These are phyloP conservation scores for Hansenula anomala DNA, from an alignment of 1,139 yeast species.

Conservation along the genomic window DNA sequence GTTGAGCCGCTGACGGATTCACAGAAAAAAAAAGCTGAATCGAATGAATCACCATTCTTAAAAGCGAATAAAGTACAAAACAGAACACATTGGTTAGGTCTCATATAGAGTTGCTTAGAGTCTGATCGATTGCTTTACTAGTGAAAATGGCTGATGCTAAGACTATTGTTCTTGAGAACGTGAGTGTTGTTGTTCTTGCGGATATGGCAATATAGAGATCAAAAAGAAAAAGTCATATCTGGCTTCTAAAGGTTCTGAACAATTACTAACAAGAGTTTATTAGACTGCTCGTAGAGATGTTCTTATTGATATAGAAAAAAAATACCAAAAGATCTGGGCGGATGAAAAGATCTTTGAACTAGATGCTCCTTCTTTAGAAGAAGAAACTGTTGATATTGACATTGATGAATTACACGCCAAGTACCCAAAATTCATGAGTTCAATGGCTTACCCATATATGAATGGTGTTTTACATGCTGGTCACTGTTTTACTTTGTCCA, in stretches of 20 bases:
- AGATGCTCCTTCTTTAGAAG: conserved; percentile 77
- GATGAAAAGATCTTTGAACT: conserved; percentile 82
- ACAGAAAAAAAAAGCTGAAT: not conserved
- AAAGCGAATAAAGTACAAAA: too few species aligned
- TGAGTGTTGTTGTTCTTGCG: conserved; percentile 14
- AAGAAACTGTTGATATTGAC: conserved; percentile 49
- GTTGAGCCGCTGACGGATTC: too few species aligned
- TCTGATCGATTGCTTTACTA: not conserved
- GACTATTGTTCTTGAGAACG: conserved; percentile 36
- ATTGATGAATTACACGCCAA: conserved; percentile 68
- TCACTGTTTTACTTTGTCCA: conserved; percentile 91
- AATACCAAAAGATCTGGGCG: conserved; percentile 83
- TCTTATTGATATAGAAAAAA: conserved; percentile 82
- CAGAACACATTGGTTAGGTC: too few species aligned
- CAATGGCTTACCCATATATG: conserved; percentile 99
- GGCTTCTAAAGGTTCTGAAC: too few species aligned
- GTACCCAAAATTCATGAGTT: conserved; percentile 83
- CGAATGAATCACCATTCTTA: too few species aligned
- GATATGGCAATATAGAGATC: too few species aligned
- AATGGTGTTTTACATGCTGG: conserved; percentile 98
- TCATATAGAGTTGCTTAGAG: too few species aligned
- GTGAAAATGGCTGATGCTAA: conserved; percentile 21
- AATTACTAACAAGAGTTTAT: too few species aligned
- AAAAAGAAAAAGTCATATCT: too few species aligned
- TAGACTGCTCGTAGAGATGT: conserved; percentile 90